Base-by-base conservation (phyloP, 2,329 filamentous ascomycete species). In the Rutstroemia sp. region DNA sequence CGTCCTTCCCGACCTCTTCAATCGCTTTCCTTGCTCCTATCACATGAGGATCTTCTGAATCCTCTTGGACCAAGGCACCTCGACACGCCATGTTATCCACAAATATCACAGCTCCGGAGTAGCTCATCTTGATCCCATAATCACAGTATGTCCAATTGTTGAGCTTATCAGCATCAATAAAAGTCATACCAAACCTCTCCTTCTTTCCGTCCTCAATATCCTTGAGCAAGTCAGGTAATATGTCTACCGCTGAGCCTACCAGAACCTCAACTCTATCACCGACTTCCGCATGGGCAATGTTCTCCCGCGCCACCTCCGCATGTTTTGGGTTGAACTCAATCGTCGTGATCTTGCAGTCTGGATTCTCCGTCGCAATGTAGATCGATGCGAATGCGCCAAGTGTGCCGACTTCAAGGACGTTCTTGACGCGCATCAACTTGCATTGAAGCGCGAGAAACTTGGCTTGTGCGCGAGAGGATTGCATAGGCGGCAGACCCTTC, bases 351-450 rank as follows among this genome's bases (percentile, higher is more conserved):
- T 41, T 50, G 34, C 48, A 50, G 14, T 41, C 30, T 25, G 48
- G 48, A 23, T 27, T 50, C 19, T 50, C 34, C 8, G 34, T 50
- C 8, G 48, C 48, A 39, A 50, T 41, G 17, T 34, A 41, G 17
- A 81, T 77, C 14, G 76, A 73, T 1, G 73, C 75, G 65, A 80
- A 82, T 7, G 74, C 79, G 12, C 79, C 79, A 25, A 83, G 65
- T 0, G 78, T 81, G 23, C 80, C 80, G 48, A 83, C 69, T 63
- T 83, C 80, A 38, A 83, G 75, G 2, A 76, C 69, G 4, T 67
- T 62, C 53, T 71, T 70, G 39, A 70, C 71, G 21, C 65, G 60
- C 1, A 70, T 67, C 37, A 73, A 58, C 47, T 69, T 68, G 51
- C 68, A 68, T 46, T 74, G 73, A 14, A 76, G 61, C 10, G 72